Evolutionary conservation across 177 flowering plant species (phyloP), one percentile per base, ranked within the genome.

Genomic region (Vitis hybrid): DNA sequence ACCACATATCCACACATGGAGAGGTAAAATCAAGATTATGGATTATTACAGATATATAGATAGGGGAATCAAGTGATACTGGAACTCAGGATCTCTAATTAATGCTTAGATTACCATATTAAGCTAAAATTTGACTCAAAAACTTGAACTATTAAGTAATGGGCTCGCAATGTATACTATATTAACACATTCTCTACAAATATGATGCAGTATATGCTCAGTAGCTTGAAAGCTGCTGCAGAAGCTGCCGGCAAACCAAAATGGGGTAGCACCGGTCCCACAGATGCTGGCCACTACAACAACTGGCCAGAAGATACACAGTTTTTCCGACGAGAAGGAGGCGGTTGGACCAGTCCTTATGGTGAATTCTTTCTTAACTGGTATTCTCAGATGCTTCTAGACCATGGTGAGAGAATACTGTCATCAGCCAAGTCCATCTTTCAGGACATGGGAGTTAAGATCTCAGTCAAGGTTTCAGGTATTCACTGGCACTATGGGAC

Each of bases 401-500:
- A 88, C 14, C 97, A 94, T 32, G 99, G 97, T 1, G 97, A 94
- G 76, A 80, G 90, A 19, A 89, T 94, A 1, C 71, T 94, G 2
- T 75, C 87, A 4, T 74, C 95, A 1, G 91, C 93, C 67, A 65
- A 71, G 10, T 66, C 86, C 7, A 66, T 84, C 73, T 92, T 90
- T 76, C 62, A 78, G 27, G 73, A 61, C 66, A 73, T 78, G 0
- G 89, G 87, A 1, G 85, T 83, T 32, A 94, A 91, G 79, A 89
- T 94, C 73, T 92, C 99, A 0, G 97, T 88, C 2, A 94, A 94
- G 73, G 72, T 94, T 19, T 93, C 97, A 0, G 99, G 99, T 46
- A 91, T 94, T 64, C 99, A 94, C 74, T 94, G 99, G 99, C 99
- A 94, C 71, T 91, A 94, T 61, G 97, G 97, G 3, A 81, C 91